Evolutionary conservation across 192 early-diverging fungal species (phyloP).

Genomic region (Rhizoclosmatium sp.): DNA sequence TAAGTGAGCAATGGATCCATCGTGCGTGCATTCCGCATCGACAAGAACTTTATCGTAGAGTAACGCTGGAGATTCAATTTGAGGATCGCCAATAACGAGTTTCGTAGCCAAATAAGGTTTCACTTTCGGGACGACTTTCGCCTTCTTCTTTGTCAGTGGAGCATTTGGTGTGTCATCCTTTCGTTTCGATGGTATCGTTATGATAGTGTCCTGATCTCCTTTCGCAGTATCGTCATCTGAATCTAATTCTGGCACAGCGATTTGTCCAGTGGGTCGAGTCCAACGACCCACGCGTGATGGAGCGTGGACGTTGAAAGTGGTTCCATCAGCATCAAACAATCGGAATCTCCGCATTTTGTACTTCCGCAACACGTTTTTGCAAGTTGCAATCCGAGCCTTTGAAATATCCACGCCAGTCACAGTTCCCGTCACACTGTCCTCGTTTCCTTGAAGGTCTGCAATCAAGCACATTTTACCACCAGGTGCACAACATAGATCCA

Average conservation of each 20-base stretch:
- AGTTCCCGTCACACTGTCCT: conserved; percentile 53
- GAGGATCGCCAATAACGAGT: conserved; percentile 69
- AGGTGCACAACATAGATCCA: conserved; percentile 90
- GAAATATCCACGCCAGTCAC: conserved; percentile 94
- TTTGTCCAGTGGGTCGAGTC: conserved; percentile 19
- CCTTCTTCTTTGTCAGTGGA: background rate
- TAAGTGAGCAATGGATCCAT: conserved; percentile 76
- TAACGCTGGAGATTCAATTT: conserved; percentile 40
- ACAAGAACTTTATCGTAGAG: conserved; percentile 77
- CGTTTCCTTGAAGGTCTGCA: conserved; percentile 65
- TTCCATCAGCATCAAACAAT: conserved; percentile 85
- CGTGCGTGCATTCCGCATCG: conserved; percentile 88
- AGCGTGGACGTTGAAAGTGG: conserved; percentile 73
- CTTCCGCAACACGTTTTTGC: conserved; percentile 77
- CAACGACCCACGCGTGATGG: conserved; percentile 59
- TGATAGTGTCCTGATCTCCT: background rate
- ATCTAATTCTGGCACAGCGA: background rate
- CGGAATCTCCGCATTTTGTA: conserved; percentile 66
- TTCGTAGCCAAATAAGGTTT: conserved; percentile 84
- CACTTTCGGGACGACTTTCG: conserved; percentile 14
- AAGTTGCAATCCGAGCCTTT: conserved; percentile 73
- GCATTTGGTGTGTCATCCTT: conserved; percentile 36
- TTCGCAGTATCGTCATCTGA: background rate
- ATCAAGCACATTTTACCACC: conserved; percentile 89
- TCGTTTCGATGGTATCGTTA: background rate